Conservation (phyloP, 2,329 filamentous ascomycete species). For the Dothideomycetes sp. region DNA sequence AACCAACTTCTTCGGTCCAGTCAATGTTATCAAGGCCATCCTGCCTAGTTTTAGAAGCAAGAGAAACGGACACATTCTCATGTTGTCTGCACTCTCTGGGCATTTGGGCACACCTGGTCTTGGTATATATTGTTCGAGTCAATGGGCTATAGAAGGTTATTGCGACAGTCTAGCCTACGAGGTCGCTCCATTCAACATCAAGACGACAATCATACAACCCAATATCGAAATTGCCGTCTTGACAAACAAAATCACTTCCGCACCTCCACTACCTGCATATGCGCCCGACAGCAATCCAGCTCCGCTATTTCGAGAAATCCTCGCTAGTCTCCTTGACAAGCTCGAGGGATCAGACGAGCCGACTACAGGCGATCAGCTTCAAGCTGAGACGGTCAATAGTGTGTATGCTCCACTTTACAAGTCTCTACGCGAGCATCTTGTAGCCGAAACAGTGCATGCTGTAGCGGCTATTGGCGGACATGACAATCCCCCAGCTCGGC, state of each 20-base stretch:
- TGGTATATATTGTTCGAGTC: conserved; percentile 81
- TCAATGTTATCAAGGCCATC: conserved; percentile 88
- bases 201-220: conserved; percentile 89
- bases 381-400: conserved; percentile 43
- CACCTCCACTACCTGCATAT: conserved; percentile 63
- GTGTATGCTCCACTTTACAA: conserved; percentile 65
- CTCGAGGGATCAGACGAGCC: conserved; percentile 43
- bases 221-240: conserved; percentile 85
- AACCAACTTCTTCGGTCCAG: conserved; percentile 85
- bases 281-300: conserved; percentile 60
- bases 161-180: conserved; percentile 93
- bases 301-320: conserved; percentile 71
- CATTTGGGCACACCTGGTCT: conserved; percentile 89
- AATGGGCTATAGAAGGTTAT: conserved; percentile 92
- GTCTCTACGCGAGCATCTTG: conserved; percentile 59
- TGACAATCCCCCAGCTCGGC: conserved; percentile 85
- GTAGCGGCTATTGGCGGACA: conserved; percentile 87
- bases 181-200: conserved; percentile 90
- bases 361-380: conserved; percentile 34
- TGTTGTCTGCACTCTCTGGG: conserved; percentile 80
- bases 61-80: conserved; percentile 78
- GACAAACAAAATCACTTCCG: conserved; percentile 76
- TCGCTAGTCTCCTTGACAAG: conserved; percentile 66
- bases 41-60: conserved; percentile 70
- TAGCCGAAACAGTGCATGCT: conserved; percentile 83